Conservation (phyloP, 345 rosid genomes). For the Acer campestre region DNA sequence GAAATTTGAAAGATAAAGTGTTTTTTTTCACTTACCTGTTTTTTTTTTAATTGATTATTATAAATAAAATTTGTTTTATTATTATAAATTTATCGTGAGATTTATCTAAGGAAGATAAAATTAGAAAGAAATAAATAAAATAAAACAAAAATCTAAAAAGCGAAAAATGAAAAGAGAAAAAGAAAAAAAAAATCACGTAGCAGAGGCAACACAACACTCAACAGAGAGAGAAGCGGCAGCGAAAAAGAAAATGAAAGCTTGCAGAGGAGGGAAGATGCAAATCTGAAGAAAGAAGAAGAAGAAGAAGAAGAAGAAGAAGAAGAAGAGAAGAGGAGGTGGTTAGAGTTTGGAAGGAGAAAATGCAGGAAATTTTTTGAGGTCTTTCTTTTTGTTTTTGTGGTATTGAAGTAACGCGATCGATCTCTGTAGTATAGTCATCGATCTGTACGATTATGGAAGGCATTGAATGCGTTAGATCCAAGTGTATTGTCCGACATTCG, state of each 20-base stretch:
- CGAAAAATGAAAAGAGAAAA: slow-evolving; percentile 13
- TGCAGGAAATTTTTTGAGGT: slow-evolving; percentile 11
- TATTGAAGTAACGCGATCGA: slow-evolving; percentile 26
- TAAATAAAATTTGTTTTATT: background rate
- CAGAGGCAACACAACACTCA: slow-evolving; percentile 2
- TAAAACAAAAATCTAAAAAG: background rate
- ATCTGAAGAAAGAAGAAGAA: slow-evolving; percentile 29
- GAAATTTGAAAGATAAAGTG: background rate
- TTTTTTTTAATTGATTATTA: too few relatives aligned
- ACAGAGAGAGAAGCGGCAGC: background rate
- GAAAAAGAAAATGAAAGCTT: slow-evolving; percentile 30
- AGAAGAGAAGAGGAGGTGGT: background rate
- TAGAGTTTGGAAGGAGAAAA: slow-evolving; percentile 30
- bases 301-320: slow-evolving; percentile 15
- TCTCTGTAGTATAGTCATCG: slow-evolving; percentile 27
- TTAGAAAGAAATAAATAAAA: too few relatives aligned
- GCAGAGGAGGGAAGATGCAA: slow-evolving; percentile 44
- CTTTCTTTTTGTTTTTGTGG: background rate
- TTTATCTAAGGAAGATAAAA: too few relatives aligned
- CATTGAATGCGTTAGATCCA: slow-evolving; percentile 54
- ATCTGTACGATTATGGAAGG: slow-evolving; percentile 26
- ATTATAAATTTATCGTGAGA: too few relatives aligned
- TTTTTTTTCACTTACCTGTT: background rate
- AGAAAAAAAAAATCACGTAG: slow-evolving; percentile 15
- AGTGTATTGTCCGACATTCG: slow-evolving; percentile 24